Evolutionary conservation across 495 filamentous ascomycete genomes (phyloP).

Genomic region (Chaetomium fimeti): DNA sequence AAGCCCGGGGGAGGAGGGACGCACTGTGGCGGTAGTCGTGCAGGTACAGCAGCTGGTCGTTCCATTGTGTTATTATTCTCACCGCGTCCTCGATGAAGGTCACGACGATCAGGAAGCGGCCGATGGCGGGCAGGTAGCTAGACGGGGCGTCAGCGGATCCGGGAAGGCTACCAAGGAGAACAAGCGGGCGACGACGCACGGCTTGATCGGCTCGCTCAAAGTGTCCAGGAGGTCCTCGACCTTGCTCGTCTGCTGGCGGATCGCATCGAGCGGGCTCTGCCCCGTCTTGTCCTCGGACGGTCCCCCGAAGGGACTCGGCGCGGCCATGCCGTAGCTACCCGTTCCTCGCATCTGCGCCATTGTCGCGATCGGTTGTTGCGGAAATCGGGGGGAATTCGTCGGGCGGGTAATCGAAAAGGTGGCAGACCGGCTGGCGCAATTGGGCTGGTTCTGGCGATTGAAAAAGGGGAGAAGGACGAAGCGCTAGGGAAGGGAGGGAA

Average conservation of each 20-base stretch:
- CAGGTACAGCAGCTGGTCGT: constrained; percentile 88
- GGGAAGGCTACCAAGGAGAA: not conserved
- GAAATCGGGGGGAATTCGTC: constrained; percentile 6
- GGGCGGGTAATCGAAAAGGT: constrained; percentile 10
- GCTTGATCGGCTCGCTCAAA: constrained; percentile 85
- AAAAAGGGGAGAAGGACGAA: not conserved
- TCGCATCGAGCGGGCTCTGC: constrained; percentile 86
- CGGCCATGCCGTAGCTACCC: constrained; percentile 89
- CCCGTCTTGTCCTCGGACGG: constrained; percentile 52
- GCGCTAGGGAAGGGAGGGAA: not conserved
- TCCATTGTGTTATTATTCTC: constrained; percentile 97
- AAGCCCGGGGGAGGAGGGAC: constrained; percentile 30
- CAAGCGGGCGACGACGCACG: constrained; percentile 63
- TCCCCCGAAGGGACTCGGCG: constrained; percentile 67
- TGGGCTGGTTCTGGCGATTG: not conserved
- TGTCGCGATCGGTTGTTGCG: constrained; percentile 15
- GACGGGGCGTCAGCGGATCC: constrained; percentile 17
- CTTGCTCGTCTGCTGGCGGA: constrained; percentile 94
- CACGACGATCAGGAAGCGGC: constrained; percentile 95
- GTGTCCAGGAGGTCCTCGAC: constrained; percentile 94
- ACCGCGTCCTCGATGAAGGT: constrained; percentile 97
- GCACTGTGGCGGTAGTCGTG: constrained; percentile 91
- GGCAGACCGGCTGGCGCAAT: constrained; percentile 34
- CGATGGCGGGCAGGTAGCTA: constrained; percentile 92
- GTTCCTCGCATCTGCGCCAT: constrained; percentile 98